phyloP scores from a whole-genome alignment of 306 rosid species.

The Vicia sativa region DNA sequence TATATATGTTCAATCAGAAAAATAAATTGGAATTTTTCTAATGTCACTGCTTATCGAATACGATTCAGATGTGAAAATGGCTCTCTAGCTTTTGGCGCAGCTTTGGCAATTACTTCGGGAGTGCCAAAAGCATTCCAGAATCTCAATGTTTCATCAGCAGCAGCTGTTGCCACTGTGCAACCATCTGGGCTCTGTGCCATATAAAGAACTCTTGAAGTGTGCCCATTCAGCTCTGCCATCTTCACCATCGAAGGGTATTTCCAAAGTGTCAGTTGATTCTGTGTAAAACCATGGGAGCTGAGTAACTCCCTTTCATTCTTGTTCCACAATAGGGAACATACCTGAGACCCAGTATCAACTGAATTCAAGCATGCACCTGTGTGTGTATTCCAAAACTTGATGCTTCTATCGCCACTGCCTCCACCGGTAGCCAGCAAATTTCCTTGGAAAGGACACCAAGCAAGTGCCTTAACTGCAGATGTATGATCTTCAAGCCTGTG shows the following conservation, averaged over 20 bases:
- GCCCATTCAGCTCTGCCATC: slow-evolving; percentile 85
- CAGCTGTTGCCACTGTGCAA: slow-evolving; percentile 65
- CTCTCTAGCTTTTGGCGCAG: slow-evolving; percentile 52
- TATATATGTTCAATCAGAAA: background rate
- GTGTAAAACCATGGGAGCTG: slow-evolving; percentile 80
- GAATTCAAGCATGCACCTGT: slow-evolving; percentile 93
- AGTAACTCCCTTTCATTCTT: slow-evolving; percentile 91
- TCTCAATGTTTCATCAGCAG: slow-evolving; percentile 58
- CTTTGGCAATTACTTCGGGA: slow-evolving; percentile 50
- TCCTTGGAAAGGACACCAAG: slow-evolving; percentile 93
- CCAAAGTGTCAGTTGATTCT: slow-evolving; percentile 85
- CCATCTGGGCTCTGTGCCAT: slow-evolving; percentile 78
- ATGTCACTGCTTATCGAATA: slow-evolving; percentile 38
- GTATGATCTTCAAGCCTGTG: slow-evolving; percentile 81
- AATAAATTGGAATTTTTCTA: background rate
- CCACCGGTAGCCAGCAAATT: slow-evolving; percentile 81
- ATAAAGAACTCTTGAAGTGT: slow-evolving; percentile 83
- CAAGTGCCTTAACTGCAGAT: slow-evolving; percentile 83
- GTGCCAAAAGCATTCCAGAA: slow-evolving; percentile 65
- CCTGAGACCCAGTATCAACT: slow-evolving; percentile 84
- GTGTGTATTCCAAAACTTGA: slow-evolving; percentile 90
- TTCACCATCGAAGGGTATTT: slow-evolving; percentile 95
- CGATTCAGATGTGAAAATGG: slow-evolving; percentile 50
- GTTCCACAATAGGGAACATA: slow-evolving; percentile 80
- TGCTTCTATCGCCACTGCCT: slow-evolving; percentile 72